Conservation (phyloP, 1,284 basidiomycete genomes). For the Pseudozyma tsukubaensis region DNA sequence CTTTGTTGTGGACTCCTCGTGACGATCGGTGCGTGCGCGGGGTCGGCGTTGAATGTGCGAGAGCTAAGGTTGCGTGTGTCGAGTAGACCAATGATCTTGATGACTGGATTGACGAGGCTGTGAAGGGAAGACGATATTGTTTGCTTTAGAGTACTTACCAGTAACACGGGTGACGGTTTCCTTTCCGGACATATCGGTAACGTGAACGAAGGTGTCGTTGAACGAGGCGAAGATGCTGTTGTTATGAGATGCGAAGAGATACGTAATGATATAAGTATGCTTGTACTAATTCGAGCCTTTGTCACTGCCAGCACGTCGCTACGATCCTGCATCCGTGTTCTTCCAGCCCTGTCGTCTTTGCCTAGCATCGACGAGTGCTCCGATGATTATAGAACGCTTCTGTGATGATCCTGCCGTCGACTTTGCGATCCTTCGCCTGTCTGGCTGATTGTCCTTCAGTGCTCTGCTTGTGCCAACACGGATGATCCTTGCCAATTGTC, state of each 20-base stretch:
- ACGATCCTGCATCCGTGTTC: background rate
- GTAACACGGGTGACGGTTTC: conserved; percentile 99
- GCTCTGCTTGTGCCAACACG: too few species aligned
- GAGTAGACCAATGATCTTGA: background rate
- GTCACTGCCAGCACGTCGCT: conserved; percentile 18
- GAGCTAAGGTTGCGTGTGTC: too few species aligned
- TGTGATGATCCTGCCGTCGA: too few species aligned
- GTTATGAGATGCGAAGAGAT: background rate
- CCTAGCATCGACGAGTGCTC: too few species aligned
- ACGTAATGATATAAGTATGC: conserved; percentile 21
- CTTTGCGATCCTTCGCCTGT: too few species aligned
- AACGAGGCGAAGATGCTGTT: conserved; percentile 73
- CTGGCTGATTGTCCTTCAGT: too few species aligned
- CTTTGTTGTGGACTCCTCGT: background rate
- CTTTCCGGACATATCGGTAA: conserved; percentile 98
- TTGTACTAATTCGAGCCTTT: conserved; percentile 3
- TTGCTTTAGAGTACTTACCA: conserved; percentile 73
- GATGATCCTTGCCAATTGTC: too few species aligned
- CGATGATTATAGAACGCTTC: too few species aligned
- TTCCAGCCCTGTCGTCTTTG: background rate
- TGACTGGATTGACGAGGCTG: conserved; percentile 2
- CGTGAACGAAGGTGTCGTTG: conserved; percentile 99
- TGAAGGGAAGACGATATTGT: background rate
- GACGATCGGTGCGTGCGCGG: too few species aligned
- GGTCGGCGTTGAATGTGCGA: too few species aligned